Evolutionary conservation across 2,329 filamentous ascomycete species (phyloP).

Genomic region (Trichoderma harzianum): DNA sequence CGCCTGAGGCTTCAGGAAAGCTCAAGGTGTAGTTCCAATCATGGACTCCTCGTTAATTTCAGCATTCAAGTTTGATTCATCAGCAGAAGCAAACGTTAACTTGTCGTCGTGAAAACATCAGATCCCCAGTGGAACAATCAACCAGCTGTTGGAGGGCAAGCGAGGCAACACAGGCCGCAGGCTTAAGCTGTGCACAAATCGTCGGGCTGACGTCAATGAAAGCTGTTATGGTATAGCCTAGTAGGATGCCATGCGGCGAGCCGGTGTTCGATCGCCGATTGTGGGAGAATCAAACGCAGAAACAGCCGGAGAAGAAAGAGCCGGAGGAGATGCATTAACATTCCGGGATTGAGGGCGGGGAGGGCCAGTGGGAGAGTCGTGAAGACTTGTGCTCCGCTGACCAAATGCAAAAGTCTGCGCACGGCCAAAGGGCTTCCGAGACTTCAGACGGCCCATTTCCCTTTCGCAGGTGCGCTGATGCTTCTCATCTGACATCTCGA

Average conservation of each 20-base stretch:
- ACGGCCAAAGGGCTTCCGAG: constrained; percentile 78
- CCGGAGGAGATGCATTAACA: constrained; percentile 34
- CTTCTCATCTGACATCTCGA: constrained; percentile 91
- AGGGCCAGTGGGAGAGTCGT: constrained; percentile 59
- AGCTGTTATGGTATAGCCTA: constrained; percentile 33
- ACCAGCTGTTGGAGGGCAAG: neutral
- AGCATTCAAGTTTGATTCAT: neutral
- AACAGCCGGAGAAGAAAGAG: constrained; percentile 39
- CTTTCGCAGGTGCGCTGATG: constrained; percentile 92
- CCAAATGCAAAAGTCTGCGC: constrained; percentile 96
- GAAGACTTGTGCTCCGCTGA: constrained; percentile 56
- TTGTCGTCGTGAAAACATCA: neutral
- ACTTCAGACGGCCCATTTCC: constrained; percentile 88
- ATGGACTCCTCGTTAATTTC: neutral
- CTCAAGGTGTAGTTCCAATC: neutral
- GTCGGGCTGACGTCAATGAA: neutral
- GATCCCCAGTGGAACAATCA: neutral
- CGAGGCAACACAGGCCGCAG: neutral
- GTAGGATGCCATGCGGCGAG: constrained; percentile 63
- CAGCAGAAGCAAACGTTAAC: constrained; percentile 5
- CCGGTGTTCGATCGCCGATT: constrained; percentile 44
- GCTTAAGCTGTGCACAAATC: neutral
- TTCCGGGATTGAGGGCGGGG: constrained; percentile 41
- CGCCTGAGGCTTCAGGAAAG: neutral
- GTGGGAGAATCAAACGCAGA: constrained; percentile 45